Conservation (phyloP, 1,284 basidiomycete genomes). For the Anthracocystis walkeri region DNA sequence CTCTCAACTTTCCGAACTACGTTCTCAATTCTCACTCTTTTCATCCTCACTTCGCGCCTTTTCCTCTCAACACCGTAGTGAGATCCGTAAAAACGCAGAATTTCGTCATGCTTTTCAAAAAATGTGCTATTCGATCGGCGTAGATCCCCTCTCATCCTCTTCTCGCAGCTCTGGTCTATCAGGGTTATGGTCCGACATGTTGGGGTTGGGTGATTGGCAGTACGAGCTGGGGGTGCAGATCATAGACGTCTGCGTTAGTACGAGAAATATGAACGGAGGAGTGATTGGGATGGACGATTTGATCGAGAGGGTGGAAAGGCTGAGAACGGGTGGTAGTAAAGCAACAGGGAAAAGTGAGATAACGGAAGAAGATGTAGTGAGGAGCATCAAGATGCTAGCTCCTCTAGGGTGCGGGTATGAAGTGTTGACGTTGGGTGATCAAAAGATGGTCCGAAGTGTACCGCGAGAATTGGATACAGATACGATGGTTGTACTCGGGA, state of each 20-base stretch:
- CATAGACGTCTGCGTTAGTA: slow-evolving; percentile 93
- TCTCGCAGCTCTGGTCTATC: slow-evolving; percentile 74
- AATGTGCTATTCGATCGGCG: slow-evolving; percentile 94
- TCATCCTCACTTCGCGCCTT: slow-evolving; percentile 83
- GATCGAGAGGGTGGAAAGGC: slow-evolving; percentile 79
- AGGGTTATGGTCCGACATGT: slow-evolving; percentile 84
- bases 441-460: slow-evolving; percentile 69
- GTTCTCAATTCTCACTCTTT: slow-evolving; percentile 85
- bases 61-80: slow-evolving; percentile 83
- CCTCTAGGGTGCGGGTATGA: slow-evolving; percentile 91
- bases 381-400: slow-evolving; percentile 86
- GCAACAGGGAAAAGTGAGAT: slow-evolving; percentile 56
- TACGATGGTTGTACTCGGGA: slow-evolving; percentile 68
- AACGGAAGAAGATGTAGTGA: slow-evolving; percentile 85
- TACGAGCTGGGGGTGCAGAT: slow-evolving; percentile 96
- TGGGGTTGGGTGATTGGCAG: slow-evolving; percentile 91
- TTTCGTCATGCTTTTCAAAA: slow-evolving; percentile 93
- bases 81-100: slow-evolving; percentile 84
- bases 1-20: slow-evolving; percentile 81
- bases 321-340: slow-evolving; percentile 74
- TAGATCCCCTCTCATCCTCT: slow-evolving; percentile 82
- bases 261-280: slow-evolving; percentile 88
- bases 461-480: slow-evolving; percentile 70
- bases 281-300: slow-evolving; percentile 90
- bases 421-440: slow-evolving; percentile 78